Base-by-base conservation (phyloP, 768 basidiomycete genomes). In the Dacryopinax primogenitus region DNA sequence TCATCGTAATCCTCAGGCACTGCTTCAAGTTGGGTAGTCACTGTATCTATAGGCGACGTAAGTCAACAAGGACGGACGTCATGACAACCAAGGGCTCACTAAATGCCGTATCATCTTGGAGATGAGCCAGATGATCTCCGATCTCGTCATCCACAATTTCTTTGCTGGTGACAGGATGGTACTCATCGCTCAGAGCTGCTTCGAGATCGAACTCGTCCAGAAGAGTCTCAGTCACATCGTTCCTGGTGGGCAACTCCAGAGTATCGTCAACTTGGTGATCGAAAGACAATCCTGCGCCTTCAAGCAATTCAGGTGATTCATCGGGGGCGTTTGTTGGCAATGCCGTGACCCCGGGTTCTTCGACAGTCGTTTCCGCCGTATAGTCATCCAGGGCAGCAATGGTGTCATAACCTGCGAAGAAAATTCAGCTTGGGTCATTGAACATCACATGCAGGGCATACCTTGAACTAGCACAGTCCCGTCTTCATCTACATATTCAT, bases 401-500 rank as follows among this genome's bases (percentile, higher is more conserved):
- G 51, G 26, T 58, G 51, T 58, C 51, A 32, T 58, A 58, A 2
- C 51, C 51, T 58, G 30, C 4, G 6, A 58, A 26, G 9, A 21
- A 28, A 32, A 13, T 7, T 58, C 51, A 58, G 51, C 18, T 6
- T 9, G 26, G 51, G 23, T 3, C 32, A 6, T 13, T 11, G 32
- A 9, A 21, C 3, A 28, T 9, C 4, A 28, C 15, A 9, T 21
- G 18, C 26, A 3, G 4, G 26, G 11, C 51, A 58, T 58, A 58
- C 51, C 51, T 58, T 58, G 26, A 30, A 58, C 21, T 7, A 58
- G 51, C 26, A 58, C 51, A 18, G 26, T 58, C 2, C 51, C 51
- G 26, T 58, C 51, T 58, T 58, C 51, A 21, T 58, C 51, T 30
- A 58, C 51, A 18, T 58, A 58, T 30, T 58, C 51, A 18, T 58